Evolutionary conservation across 2,329 filamentous ascomycete genomes (phyloP), one percentile per base, ranked within the genome.

Genomic region (Hymenoscyphus linearis): DNA sequence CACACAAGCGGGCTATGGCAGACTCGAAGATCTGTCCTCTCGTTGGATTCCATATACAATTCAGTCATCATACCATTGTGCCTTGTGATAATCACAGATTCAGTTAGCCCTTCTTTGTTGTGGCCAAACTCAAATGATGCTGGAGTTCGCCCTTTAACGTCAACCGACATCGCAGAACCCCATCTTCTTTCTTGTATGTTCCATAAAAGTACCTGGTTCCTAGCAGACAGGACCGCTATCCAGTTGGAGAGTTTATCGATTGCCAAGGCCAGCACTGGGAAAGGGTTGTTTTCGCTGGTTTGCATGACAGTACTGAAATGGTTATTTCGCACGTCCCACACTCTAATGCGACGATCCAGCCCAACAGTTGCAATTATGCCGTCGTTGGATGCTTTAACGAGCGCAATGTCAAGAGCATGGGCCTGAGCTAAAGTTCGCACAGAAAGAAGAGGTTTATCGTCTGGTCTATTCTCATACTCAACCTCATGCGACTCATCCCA

Each of bases 361-460:
- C 86, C 87, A 40, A 89, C 81, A 1, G 88, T 89, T 4, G 87
- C 82, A 25, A 93, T 74, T 58, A 87, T 80, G 0, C 88, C 88
- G 57, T 83, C 82, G 1, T 81, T 76, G 6, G 84, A 88, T 16
- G 86, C 80, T 4, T 80, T 75, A 62, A 93, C 74, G 70, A 86
- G 81, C 13, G 84, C 83, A 44, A 93, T 79, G 69, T 93, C 90
- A 13, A 93, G 78, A 6, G 77, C 75, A 70, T 93, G 90, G 0
- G 86, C 86, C 14, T 80, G 78, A 27, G 78, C 77, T 12, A 92
- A 72, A 1, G 84, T 85, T 57, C 81, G 82, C 54, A 90, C 78
- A 0, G 80, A 82, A 13, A 93, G 74, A 1, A 82, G 74, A 0
- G 82, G 78, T 25, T 78, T 75, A 34, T 79, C 76, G n/a, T 78